A percentile compares a stretch with the other conserved stretches of the same genome.
These are phyloP conservation scores for Piedraia hortae DNA, from an alignment of 2,329 filamentous ascomycete species.

Conservation along the genomic window DNA sequence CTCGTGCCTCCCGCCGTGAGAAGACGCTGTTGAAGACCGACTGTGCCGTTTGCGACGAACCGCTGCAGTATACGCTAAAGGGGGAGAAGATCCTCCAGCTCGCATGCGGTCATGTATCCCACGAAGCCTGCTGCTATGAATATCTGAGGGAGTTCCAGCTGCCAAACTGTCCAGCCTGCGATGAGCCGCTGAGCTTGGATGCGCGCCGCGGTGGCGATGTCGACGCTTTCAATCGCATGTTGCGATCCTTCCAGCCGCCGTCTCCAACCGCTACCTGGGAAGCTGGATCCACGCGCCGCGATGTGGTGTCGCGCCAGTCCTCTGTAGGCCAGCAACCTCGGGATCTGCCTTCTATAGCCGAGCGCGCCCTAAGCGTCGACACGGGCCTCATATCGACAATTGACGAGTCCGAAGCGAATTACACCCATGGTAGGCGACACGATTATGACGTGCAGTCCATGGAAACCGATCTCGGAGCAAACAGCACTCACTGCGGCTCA, in stretches of 20 bases:
- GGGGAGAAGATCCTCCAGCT: conserved; percentile 90
- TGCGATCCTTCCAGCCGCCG: conserved; percentile 43
- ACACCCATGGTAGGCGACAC: conserved; percentile 43
- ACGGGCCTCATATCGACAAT: conserved; percentile 48
- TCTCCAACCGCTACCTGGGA: conserved; percentile 40
- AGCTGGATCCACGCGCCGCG: conserved; percentile 9
- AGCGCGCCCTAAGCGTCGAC: conserved; percentile 51
- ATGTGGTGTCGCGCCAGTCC: conserved; percentile 3
- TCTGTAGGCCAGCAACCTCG: conserved; percentile 6
- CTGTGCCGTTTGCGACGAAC: conserved; percentile 91
- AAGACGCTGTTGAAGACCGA: conserved; percentile 85
- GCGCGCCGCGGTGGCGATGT: conserved; percentile 83
- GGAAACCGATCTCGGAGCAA: conserved; percentile 54
- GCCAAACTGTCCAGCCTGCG: conserved; percentile 80
- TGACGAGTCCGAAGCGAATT: conserved; percentile 52
- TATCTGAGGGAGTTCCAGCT: conserved; percentile 87
- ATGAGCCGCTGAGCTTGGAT: conserved; percentile 73
- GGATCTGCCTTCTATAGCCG: conserved; percentile 5
- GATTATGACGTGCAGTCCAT: conserved; percentile 93
- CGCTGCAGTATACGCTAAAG: conserved; percentile 75
- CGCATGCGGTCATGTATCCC: conserved; percentile 85
- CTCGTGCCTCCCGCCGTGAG: conserved; percentile 36
- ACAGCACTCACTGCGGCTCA: too few species aligned
- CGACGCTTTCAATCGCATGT: conserved; percentile 67
- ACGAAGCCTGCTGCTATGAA: conserved; percentile 97